These are phyloP conservation scores for Grosmannia serpens DNA, from an alignment of 2,329 filamentous ascomycete genomes.

Conservation along the genomic window DNA sequence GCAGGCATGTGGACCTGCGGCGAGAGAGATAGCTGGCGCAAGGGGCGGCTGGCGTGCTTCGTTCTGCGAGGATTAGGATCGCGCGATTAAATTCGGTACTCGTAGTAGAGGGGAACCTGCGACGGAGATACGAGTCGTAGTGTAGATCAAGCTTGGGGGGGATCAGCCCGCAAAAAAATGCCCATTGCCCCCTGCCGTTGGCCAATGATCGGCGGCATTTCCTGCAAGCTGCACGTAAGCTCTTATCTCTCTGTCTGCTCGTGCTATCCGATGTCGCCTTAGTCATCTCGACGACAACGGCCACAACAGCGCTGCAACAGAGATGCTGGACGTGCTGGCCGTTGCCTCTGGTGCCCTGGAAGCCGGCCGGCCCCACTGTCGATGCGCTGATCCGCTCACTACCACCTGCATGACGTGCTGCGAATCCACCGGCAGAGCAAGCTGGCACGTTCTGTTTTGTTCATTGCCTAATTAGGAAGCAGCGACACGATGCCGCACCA, in stretches of 20 bases:
- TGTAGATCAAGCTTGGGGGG: neutral
- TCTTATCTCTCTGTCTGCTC: too few species aligned
- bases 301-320: too few species aligned
- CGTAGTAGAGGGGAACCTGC: neutral
- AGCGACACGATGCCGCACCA: neutral
- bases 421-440: neutral
- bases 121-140: neutral
- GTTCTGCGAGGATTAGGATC: neutral
- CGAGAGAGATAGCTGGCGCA: neutral
- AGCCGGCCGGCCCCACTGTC: neutral
- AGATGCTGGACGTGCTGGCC: too few species aligned
- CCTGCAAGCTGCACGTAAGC: neutral
- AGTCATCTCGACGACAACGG: too few species aligned
- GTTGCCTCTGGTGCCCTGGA: neutral
- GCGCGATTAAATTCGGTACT: neutral
- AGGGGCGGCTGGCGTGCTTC: neutral
- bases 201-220: neutral
- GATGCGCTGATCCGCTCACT: neutral
- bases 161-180: neutral
- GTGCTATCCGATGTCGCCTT: too few species aligned
- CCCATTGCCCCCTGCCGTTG: neutral
- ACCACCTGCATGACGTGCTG: too few species aligned
- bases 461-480: slow-evolving; percentile 5
- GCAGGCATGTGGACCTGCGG: neutral
- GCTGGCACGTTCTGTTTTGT: too few species aligned